Percentiles rank a stretch among this genome's conserved stretches.
These are phyloP conservation scores for Ustilago tritici DNA, from an alignment of 1,284 basidiomycete species.

Conservation along the genomic window DNA sequence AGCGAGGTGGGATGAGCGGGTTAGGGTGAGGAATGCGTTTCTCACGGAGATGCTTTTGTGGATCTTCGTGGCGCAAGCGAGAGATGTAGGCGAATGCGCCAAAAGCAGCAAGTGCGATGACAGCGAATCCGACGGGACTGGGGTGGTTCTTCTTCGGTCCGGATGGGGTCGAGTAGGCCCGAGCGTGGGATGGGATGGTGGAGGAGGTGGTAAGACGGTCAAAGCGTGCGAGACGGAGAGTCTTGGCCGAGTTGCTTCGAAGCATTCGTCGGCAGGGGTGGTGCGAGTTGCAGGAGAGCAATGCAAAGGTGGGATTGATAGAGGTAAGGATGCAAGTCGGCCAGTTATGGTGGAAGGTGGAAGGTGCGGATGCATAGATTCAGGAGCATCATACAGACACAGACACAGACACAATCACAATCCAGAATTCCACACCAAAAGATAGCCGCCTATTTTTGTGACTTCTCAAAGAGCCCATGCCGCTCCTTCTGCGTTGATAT, in stretches of 20 bases:
- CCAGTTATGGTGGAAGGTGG: neutral
- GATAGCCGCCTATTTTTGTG: neutral
- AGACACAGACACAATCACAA: neutral
- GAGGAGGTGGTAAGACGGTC: conserved; percentile 21
- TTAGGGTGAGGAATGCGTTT: conserved; percentile 64
- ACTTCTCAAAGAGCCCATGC: neutral
- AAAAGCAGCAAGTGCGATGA: conserved; percentile 56
- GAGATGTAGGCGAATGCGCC: conserved; percentile 60
- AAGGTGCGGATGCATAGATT: neutral
- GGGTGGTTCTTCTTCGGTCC: conserved; percentile 48
- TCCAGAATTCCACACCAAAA: conserved; percentile 1
- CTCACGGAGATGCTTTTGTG: conserved; percentile 53
- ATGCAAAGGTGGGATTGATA: neutral
- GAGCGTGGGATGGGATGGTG: conserved; percentile 8
- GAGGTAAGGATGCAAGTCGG: neutral
- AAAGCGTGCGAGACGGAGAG: conserved; percentile 35
- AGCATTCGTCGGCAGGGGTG: conserved; percentile 27
- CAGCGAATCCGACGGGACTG: conserved; percentile 57
- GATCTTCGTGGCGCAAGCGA: conserved; percentile 54
- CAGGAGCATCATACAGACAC: neutral
- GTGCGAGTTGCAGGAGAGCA: neutral
- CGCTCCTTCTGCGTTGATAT: neutral
- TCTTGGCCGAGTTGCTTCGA: conserved; percentile 19
- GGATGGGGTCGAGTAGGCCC: conserved; percentile 22
- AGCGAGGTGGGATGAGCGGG: conserved; percentile 62